These are phyloP conservation scores for Dendrothele bispora DNA, from an alignment of 768 basidiomycete species.

Conservation along the genomic window DNA sequence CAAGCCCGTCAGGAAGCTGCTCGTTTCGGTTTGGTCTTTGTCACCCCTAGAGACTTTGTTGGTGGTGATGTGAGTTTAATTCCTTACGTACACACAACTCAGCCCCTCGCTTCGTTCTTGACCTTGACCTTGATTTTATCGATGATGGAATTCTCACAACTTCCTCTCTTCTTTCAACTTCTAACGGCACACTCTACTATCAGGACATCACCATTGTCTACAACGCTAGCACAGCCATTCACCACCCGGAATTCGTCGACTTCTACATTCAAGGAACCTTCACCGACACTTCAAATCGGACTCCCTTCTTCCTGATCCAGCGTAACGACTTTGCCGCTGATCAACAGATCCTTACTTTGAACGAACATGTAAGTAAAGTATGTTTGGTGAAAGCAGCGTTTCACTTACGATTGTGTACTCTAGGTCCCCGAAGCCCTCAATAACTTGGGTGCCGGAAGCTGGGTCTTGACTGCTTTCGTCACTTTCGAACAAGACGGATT, in stretches of 20 bases:
- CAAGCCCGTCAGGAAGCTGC: too few relatives aligned
- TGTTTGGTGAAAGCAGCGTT: not conserved
- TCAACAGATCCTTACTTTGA: not conserved
- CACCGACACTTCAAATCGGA: not conserved
- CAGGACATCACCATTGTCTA: slow-evolving; percentile 3
- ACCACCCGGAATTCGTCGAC: slow-evolving; percentile 6
- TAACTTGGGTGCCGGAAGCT: not conserved
- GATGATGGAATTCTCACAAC: too few relatives aligned
- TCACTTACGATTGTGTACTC: not conserved
- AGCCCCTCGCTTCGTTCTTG: too few relatives aligned
- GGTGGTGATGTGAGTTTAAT: too few relatives aligned
- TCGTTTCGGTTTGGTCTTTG: too few relatives aligned
- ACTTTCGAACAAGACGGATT: slow-evolving; percentile 1
- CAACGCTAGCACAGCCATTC: slow-evolving; percentile 1
- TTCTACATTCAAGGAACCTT: slow-evolving; percentile 2
- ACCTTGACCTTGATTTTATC: too few relatives aligned
- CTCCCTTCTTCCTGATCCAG: not conserved
- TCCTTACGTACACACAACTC: too few relatives aligned
- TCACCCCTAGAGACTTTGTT: too few relatives aligned
- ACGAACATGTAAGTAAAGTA: not conserved
- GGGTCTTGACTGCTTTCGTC: slow-evolving; percentile 1
- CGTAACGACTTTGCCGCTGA: slow-evolving; percentile 1
- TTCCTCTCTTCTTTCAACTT: too few relatives aligned
- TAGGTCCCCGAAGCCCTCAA: slow-evolving; percentile 1
- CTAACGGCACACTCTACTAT: too few relatives aligned